Evolutionary conservation across 2,329 filamentous ascomycete genomes (phyloP).

Genomic region (Aspergillus nomiae): DNA sequence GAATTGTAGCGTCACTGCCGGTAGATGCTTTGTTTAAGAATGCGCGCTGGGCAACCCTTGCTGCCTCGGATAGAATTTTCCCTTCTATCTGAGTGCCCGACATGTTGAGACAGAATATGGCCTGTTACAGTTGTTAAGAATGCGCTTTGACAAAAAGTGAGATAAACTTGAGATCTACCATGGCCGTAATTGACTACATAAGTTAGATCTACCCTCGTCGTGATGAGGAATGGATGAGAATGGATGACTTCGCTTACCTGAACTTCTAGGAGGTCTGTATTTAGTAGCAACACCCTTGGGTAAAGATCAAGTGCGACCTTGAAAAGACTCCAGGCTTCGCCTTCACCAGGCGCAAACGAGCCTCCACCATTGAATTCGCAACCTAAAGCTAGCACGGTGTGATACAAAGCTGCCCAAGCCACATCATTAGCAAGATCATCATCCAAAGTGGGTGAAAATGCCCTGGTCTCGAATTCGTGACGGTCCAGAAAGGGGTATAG

Average conservation of each 20-base stretch:
- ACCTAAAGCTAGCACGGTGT: neutral
- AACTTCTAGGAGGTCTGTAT: neutral
- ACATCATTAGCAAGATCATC: neutral
- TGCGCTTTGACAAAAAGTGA: too few relatives aligned
- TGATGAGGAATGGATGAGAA: neutral
- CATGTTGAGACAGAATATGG: neutral
- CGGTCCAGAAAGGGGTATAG: neutral
- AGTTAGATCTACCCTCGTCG: neutral
- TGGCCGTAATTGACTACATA: neutral
- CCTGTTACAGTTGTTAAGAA: neutral
- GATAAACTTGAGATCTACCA: neutral
- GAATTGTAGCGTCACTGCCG: neutral
- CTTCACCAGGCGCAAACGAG: neutral
- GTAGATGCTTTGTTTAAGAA: neutral
- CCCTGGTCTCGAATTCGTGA: neutral
- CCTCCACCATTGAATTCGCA: neutral
- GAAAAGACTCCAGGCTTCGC: neutral
- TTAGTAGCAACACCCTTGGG: neutral
- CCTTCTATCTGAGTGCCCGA: neutral
- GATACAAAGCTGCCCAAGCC: neutral
- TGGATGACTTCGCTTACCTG: neutral
- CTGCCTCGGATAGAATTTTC: neutral
- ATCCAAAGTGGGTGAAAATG: neutral
- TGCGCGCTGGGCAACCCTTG: neutral
- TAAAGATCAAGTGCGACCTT: neutral